Evolutionary conservation across 2,329 filamentous ascomycete genomes (phyloP).

Genomic region (Cladophialophora immunda): DNA sequence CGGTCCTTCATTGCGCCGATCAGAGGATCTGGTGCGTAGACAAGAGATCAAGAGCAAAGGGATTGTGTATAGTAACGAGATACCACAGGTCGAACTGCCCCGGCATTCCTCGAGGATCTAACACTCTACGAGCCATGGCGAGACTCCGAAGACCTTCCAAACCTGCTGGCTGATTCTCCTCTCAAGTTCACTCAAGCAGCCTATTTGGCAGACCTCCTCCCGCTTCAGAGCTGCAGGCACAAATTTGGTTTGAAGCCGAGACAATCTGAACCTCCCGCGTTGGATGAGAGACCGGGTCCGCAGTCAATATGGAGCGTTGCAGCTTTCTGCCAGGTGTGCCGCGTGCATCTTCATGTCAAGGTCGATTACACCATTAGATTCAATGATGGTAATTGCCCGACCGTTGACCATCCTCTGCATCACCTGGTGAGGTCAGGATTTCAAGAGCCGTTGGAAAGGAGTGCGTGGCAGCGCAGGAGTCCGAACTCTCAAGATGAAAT

Average conservation of each 20-base stretch:
- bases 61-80: conserved; percentile 20
- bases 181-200: conserved; percentile 56
- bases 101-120: conserved; percentile 62
- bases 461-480: conserved; percentile 43
- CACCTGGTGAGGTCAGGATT: conserved; percentile 61
- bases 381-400: conserved; percentile 55
- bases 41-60: neutral
- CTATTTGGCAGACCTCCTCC: conserved; percentile 42
- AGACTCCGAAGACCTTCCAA: conserved; percentile 53
- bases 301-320: conserved; percentile 65
- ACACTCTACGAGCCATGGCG: conserved; percentile 61
- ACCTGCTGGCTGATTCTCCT: conserved; percentile 67
- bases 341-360: conserved; percentile 67
- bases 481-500: conserved; percentile 49
- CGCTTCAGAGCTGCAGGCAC: conserved; percentile 64
- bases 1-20: conserved; percentile 40
- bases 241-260: conserved; percentile 64
- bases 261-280: conserved; percentile 60
- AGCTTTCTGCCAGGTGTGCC: conserved; percentile 68
- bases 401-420: conserved; percentile 64
- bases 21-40: conserved; percentile 39
- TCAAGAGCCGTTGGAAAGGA: conserved; percentile 36
- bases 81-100: conserved; percentile 46
- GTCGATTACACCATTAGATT: conserved; percentile 60
- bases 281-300: conserved; percentile 49